phyloP scores from a whole-genome alignment of 2,329 filamentous ascomycete species.

The Beauveria bassiana region DNA sequence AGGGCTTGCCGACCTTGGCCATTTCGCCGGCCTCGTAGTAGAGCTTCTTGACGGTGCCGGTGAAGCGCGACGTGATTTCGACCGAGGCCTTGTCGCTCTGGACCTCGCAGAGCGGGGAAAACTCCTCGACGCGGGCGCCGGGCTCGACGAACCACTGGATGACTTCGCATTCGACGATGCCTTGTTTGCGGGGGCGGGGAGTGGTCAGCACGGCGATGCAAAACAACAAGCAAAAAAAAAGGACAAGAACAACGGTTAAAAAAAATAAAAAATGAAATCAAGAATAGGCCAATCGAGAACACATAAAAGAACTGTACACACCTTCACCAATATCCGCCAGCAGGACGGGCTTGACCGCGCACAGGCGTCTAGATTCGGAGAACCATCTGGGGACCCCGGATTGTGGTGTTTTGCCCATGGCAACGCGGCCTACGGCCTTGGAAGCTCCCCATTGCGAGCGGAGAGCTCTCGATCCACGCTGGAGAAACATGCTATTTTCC shows the following conservation, averaged over 20 bases:
- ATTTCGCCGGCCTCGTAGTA: constrained; percentile 95
- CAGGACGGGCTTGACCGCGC: constrained; percentile 68
- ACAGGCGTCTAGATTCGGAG: constrained; percentile 40
- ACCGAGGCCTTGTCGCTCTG: constrained; percentile 92
- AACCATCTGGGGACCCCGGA: constrained; percentile 36
- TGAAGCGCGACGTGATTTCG: constrained; percentile 92
- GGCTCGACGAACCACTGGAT: constrained; percentile 99
- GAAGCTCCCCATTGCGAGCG: constrained; percentile 43
- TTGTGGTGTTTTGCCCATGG: constrained; percentile 22
- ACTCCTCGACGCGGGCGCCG: constrained; percentile 91
- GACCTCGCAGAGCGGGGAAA: constrained; percentile 95
- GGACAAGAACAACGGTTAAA: background rate
- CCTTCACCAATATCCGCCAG: constrained; percentile 84
- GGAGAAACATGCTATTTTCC: constrained; percentile 43
- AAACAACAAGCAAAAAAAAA: background rate
- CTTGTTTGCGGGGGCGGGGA: constrained; percentile 35
- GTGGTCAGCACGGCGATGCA: background rate
- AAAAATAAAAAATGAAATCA: background rate
- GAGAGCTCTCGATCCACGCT: constrained; percentile 41
- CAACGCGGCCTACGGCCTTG: constrained; percentile 30
- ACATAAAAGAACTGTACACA: constrained; percentile 21
- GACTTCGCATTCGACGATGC: constrained; percentile 96
- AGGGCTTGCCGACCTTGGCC: constrained; percentile 87
- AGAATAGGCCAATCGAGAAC: background rate
- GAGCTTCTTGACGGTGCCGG: constrained; percentile 91